phyloP scores from a whole-genome alignment of 371 early-diverging fungal genomes.

The Batkoa obscura region DNA sequence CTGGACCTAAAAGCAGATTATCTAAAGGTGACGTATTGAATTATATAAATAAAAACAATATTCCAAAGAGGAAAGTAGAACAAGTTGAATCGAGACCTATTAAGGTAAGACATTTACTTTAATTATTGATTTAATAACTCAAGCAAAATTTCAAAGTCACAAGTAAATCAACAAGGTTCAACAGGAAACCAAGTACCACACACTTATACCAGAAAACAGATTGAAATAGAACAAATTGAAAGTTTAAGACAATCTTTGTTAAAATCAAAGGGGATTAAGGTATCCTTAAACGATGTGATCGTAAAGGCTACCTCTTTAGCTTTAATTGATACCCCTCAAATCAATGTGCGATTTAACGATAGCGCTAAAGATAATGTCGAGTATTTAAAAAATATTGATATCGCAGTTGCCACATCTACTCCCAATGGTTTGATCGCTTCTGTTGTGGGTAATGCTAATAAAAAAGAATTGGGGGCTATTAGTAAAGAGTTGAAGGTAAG shows the following conservation, averaged over 20 bases:
- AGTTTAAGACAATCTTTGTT: constrained; percentile 10
- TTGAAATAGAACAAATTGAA: constrained; percentile 67
- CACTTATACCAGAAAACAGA: constrained; percentile 80
- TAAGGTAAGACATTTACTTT: neutral
- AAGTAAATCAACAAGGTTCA: constrained; percentile 1
- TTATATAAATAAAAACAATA: constrained; percentile 23
- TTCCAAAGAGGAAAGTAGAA: neutral
- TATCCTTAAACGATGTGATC: constrained; percentile 96
- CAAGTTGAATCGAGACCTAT: neutral
- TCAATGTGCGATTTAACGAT: constrained; percentile 40
- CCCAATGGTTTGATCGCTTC: constrained; percentile 90
- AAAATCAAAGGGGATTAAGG: constrained; percentile 48
- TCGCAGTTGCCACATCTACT: constrained; percentile 88
- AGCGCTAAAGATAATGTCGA: neutral
- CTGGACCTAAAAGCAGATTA: constrained; percentile 82
- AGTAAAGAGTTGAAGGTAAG: too few species aligned
- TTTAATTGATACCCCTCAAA: constrained; percentile 80
- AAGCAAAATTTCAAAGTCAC: neutral
- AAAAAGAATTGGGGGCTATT: constrained; percentile 69
- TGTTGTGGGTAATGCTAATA: constrained; percentile 66
- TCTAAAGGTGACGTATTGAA: constrained; percentile 76
- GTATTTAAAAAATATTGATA: constrained; percentile 74
- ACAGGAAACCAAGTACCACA: constrained; percentile 55
- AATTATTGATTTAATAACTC: neutral
- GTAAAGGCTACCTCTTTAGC: constrained; percentile 87